Percentiles rank a stretch among this genome's conserved stretches.
phyloP scores from a whole-genome alignment of 148 eudicot species.

The Vaccinium corymbosum region DNA sequence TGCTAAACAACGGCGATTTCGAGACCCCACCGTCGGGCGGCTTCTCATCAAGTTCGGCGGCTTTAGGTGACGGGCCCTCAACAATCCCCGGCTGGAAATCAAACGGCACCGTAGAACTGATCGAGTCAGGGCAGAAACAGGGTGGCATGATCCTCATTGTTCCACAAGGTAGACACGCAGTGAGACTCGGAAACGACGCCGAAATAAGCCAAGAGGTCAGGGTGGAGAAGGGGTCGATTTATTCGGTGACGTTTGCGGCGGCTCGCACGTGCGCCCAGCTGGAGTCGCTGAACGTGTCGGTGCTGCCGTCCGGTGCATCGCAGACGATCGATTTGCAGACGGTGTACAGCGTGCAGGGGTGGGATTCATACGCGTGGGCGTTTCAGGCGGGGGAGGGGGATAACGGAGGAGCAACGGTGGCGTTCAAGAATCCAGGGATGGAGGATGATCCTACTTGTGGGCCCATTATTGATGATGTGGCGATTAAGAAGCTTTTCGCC shows the following conservation, averaged over 20 bases:
- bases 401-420: conserved; percentile 27
- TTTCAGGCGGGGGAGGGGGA: conserved; percentile 65
- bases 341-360: conserved; percentile 84
- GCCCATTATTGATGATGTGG: conserved; percentile 86
- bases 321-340: conserved; percentile 86
- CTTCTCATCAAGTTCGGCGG: conserved; percentile 37
- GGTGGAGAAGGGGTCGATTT: conserved; percentile 72
- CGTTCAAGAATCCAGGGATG: conserved; percentile 82
- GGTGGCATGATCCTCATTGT: conserved; percentile 98
- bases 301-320: conserved; percentile 40
- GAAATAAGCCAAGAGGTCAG: conserved; percentile 69
- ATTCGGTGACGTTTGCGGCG: conserved; percentile 87
- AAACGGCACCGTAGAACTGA: conserved; percentile 82
- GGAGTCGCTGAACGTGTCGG: conserved; percentile 92
- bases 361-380: conserved; percentile 97
- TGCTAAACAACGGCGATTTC: conserved; percentile 75
- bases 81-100: conserved; percentile 74
- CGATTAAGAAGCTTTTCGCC: conserved; percentile 79
- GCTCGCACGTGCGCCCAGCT: conserved; percentile 98
- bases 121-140: conserved; percentile 82
- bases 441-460: conserved; percentile 98
- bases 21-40: conserved; percentile 90
- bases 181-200: conserved; percentile 88
- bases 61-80: conserved; percentile 41
- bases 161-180: conserved; percentile 82